Percentiles rank a stretch among this genome's conserved stretches.
phyloP scores from a whole-genome alignment of 208 protist species.

The Acanthamoeba pearcei region DNA sequence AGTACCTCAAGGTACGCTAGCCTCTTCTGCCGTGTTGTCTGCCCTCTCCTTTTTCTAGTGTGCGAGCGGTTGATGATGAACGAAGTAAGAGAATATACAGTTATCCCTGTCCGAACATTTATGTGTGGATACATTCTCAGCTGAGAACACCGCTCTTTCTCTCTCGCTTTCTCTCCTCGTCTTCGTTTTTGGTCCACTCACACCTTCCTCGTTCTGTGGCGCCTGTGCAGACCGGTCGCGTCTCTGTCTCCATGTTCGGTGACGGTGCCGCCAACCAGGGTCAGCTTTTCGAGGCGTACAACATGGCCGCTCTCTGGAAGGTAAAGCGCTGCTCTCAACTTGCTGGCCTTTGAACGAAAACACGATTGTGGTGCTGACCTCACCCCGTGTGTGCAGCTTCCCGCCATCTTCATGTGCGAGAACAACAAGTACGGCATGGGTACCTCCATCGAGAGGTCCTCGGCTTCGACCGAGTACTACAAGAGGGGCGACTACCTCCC shows the following conservation, averaged over 20 bases:
- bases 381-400: conserved; percentile 84
- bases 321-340: conserved; percentile 90
- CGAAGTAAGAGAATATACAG: conserved; percentile 2
- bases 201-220: not conserved
- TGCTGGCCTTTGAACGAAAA: not conserved
- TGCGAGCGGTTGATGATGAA: not conserved
- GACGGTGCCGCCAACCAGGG: conserved; percentile 99
- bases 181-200: conserved; percentile 77
- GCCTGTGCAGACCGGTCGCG: conserved; percentile 91
- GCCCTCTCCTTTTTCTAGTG: too few species aligned
- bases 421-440: conserved; percentile 99
- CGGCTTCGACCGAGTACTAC: conserved; percentile 96
- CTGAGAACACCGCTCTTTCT: not conserved
- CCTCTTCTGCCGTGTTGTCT: not conserved
- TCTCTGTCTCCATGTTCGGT: conserved; percentile 96
- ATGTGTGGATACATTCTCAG: not conserved
- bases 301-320: conserved; percentile 98
- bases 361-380: too few species aligned
- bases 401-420: conserved; percentile 97
- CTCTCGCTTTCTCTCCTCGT: not conserved
- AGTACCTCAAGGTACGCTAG: conserved; percentile 83
- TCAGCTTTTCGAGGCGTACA: conserved; percentile 98
- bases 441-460: conserved; percentile 94
- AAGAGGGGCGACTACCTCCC: conserved; percentile 97
- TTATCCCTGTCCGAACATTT: not conserved